phyloP scores from a whole-genome alignment of 108 stramenopile genomes.

The Nitzschia putrida region DNA sequence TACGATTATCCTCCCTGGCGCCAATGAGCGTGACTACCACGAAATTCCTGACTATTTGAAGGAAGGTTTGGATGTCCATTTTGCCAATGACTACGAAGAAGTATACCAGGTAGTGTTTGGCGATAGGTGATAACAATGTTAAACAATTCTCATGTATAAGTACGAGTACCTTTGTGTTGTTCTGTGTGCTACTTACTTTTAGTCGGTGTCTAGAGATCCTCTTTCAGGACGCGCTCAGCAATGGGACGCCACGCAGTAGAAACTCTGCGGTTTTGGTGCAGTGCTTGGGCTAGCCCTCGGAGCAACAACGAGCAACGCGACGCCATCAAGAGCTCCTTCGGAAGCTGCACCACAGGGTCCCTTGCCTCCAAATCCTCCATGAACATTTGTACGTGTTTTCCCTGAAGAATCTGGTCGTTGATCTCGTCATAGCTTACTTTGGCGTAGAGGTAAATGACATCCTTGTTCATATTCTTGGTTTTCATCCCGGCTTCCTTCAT shows the following conservation, averaged over 20 bases:
- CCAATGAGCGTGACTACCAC: conserved; percentile 93
- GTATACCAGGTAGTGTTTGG: conserved; percentile 90
- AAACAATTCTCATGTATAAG: background rate
- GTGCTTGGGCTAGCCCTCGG: conserved; percentile 71
- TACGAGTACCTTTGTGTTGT: background rate
- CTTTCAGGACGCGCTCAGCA: conserved; percentile 63
- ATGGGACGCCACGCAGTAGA: conserved; percentile 75
- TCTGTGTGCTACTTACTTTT: background rate
- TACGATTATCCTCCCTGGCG: conserved; percentile 84
- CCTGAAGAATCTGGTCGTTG: conserved; percentile 62
- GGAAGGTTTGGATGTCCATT: conserved; percentile 91
- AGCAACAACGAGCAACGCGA: conserved; percentile 63
- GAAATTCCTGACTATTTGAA: conserved; percentile 96
- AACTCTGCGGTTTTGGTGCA: conserved; percentile 71
- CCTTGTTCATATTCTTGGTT: conserved; percentile 65
- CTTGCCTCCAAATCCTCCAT: conserved; percentile 72
- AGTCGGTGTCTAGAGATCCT: conserved; percentile 34
- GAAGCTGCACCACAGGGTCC: conserved; percentile 69
- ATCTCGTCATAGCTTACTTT: conserved; percentile 73
- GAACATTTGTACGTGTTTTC: conserved; percentile 79
- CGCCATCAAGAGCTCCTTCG: conserved; percentile 75
- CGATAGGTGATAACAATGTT: background rate
- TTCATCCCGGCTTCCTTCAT: conserved; percentile 66
- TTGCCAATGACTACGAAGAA: conserved; percentile 87
- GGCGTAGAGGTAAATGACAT: conserved; percentile 73